Evolutionary conservation across 2,329 filamentous ascomycete species (phyloP).

Genomic region (Cytospora paraplurivora): DNA sequence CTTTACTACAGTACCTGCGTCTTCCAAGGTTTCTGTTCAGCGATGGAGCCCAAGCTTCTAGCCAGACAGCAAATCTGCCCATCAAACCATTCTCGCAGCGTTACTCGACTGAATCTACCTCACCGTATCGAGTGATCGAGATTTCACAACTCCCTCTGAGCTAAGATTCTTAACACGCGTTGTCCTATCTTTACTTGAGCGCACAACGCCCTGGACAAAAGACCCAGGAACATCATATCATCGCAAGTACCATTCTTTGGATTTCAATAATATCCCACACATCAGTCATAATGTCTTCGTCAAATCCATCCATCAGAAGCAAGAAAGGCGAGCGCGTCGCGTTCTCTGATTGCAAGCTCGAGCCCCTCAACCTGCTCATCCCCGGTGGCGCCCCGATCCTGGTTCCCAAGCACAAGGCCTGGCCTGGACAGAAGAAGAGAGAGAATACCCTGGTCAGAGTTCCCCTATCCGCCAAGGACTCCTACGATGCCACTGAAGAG

Average conservation of each 20-base stretch:
- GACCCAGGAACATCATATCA: too few relatives aligned
- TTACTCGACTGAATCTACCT: too few relatives aligned
- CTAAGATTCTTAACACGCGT: too few relatives aligned
- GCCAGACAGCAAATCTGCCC: too few relatives aligned
- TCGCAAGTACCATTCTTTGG: not conserved
- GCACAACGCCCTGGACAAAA: not conserved
- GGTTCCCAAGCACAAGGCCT: slow-evolving; percentile 22
- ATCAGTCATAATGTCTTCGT: slow-evolving; percentile 6
- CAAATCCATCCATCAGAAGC: slow-evolving; percentile 15
- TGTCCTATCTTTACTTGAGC: too few relatives aligned
- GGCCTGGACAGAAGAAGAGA: slow-evolving; percentile 13
- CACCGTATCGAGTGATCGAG: too few relatives aligned
- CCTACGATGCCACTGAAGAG: slow-evolving; percentile 7
- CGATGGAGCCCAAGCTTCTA: too few relatives aligned
- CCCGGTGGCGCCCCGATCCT: slow-evolving; percentile 24
- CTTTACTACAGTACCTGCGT: too few relatives aligned
- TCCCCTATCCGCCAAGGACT: not conserved
- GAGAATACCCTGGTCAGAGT: not conserved
- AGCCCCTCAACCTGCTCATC: slow-evolving; percentile 26
- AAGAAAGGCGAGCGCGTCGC: slow-evolving; percentile 7
- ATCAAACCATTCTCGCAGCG: too few relatives aligned
- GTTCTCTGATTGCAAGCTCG: slow-evolving; percentile 19
- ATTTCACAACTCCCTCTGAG: too few relatives aligned
- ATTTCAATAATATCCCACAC: not conserved
- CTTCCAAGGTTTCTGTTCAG: too few relatives aligned